Base-by-base conservation (phyloP, 495 filamentous ascomycete genomes). In the Penicillium samsonianum region DNA sequence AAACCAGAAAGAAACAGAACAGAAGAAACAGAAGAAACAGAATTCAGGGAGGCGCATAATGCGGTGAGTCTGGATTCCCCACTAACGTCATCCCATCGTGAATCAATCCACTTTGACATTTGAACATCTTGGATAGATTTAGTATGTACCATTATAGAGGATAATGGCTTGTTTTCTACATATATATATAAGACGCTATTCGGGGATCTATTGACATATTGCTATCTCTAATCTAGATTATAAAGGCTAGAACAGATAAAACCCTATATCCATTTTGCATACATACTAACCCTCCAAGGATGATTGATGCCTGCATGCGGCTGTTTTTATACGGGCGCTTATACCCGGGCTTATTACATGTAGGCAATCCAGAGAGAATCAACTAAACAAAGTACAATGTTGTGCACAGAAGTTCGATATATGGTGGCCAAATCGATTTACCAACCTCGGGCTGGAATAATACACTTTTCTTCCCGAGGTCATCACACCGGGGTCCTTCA, bases 11-110 rank as follows among this genome's bases (percentile, higher is more conserved):
- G 26, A 41, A 44, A 45, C 23, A 33, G 47, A 40, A 17, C 30
- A 53, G 10, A 35, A 50, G 46, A 53, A 51, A 20, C 9, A 37
- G 2, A 47, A 33, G 33, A 40, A 44, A 45, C 28, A 42, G 46
- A 50, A 22, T 35, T 38, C 30, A 33, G 25, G 43, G 33, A 48
- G 52, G 52, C 19, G 41, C 41, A 47, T 46, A 22, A 54, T 54
- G 52, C 52, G 52, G 52, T 54, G 52, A 54, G 52, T 54, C 52
- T 54, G 35, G 33, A 57, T 52, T 44, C 52, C 52, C 52, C 52
- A 54, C 52, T 54, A 54, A 57, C 52, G 52, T 54, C 52, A 54
- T 54, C 40, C 41, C 40, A 55, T 19, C 8, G 47, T 37, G 31
- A 53, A 43, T 42, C 35, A 42, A 53, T 53, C 50, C 50, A 43